Evolutionary conservation across 148 eudicot genomes (phyloP).

Genomic region (Rhododendron molle): DNA sequence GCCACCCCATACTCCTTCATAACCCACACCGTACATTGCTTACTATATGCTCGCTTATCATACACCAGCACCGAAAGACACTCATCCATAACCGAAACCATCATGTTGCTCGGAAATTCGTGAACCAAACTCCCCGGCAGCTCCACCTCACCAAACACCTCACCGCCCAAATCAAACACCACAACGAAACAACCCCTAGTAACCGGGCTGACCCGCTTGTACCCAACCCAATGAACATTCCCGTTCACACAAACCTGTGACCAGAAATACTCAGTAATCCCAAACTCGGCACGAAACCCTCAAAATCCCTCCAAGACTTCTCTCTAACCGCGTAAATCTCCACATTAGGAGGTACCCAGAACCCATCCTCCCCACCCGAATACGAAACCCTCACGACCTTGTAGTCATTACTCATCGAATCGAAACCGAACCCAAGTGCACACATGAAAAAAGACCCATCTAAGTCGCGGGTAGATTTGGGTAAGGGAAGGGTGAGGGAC

Average conservation of each 20-base stretch:
- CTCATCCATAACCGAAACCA: not conserved
- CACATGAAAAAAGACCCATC: not conserved
- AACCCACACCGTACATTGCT: not conserved
- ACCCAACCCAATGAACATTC: not conserved
- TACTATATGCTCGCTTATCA: not conserved
- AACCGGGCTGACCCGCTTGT: not conserved
- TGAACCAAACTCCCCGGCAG: not conserved
- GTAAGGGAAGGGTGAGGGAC: not conserved
- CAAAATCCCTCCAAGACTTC: not conserved
- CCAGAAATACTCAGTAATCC: not conserved
- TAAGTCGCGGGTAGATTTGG: not conserved
- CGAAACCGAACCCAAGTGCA: not conserved
- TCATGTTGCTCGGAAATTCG: not conserved
- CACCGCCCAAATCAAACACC: not conserved
- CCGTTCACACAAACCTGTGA: not conserved
- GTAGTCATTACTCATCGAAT: not conserved
- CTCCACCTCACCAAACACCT: not conserved
- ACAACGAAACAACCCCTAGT: not conserved
- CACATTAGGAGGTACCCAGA: not conserved
- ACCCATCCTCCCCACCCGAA: not conserved
- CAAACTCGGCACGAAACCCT: not conserved
- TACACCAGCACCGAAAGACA: not conserved
- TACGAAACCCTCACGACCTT: not conserved
- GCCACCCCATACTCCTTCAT: not conserved
- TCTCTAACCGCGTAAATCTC: not conserved